Evolutionary conservation across 1,284 basidiomycete genomes (phyloP), one percentile per base, ranked within the genome.

Genomic region (Coriolopsis trogii): DNA sequence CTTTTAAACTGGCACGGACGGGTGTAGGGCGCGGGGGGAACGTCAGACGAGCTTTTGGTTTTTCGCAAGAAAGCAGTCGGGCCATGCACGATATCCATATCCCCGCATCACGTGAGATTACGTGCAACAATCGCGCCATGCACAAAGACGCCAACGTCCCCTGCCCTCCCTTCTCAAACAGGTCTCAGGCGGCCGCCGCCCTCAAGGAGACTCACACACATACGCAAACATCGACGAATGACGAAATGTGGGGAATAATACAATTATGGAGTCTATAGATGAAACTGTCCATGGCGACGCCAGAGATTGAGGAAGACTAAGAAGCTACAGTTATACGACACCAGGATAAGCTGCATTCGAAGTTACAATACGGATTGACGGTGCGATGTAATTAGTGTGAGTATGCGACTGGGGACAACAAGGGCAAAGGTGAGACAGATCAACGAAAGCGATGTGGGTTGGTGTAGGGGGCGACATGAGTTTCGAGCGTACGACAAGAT

Each of bases 71-170:
- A 41, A 26, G 28, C 21, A 49, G 52, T 56, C 55, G 54, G 25
- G 51, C 58, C 58, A 59, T 51, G 25, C 46, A 44, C 49, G 44
- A 53, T 53, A 57, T 53, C 54, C 57, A 53, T 53, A 57, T 53
- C 54, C 57, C 49, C 49, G 33, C 51, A 51, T 54, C 58, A 59
- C 58, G 54, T 56, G 55, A 43, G 25, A 44, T 44, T 7, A 26
- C 10, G 21, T 56, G 55, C 43, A 46, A 51, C 41, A 38, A 59
- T 59, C 51, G 58, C 55, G 58, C 58, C 49, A 59, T 59, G 41
- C 21, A 12, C 15, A n/a, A 6, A 39, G 9, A 25, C 42, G n/a
- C 20, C 41, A 13, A 9, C n/a, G n/a, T 18, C 30, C 20, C 20
- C 30, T 31, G 30, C 42, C 13, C 15, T 18, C 31, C 20, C 20